Evolutionary conservation across 2,329 filamentous ascomycete species (phyloP), one percentile per base, ranked within the genome.

Genomic region (Blumeriella jaapii): DNA sequence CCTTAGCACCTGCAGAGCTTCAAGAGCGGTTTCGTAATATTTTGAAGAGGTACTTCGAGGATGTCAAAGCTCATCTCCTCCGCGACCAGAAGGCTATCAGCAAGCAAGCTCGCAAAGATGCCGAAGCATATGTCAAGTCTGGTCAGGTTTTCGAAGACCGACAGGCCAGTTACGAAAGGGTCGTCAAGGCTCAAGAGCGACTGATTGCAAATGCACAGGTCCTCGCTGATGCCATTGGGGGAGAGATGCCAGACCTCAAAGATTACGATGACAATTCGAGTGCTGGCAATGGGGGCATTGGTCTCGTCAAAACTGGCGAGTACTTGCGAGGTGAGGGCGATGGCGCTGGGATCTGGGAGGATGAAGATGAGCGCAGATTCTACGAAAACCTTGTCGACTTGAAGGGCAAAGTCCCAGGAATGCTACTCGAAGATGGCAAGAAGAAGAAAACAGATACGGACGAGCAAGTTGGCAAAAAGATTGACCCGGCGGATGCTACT

Each of bases 111-210:
- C 83, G 86, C 44, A 86, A 89, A 49, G 98, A 98, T 60, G 89
- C 91, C 1, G 91, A 98, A 59, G 91, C 89, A 5, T 98, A 98
- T 52, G 89, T 98, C 51, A 95, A 95, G 54, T 96, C 91, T 23
- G 91, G 91, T 2, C 91, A 98, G 55, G 89, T 98, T 4, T 96
- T 98, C 46, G 91, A 98, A 56, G 91, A 98, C 54, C 81, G 91
- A 32, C 91, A 98, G 56, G 75, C 86, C 35, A 96, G 87, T 54
- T 94, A 93, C 48, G 93, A 98, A 57, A 95, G 87, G 58, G 82
- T 91, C 49, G 68, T 87, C 38, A 98, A 96, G 59, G 71, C 81
- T 1, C 85, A 96, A 54, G 91, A 98, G 56, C 86, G 87, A 46
- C 69, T 98, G 3, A 69, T 94, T 16, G 67, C 84, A 14, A 96